Evolutionary conservation across 192 early-diverging fungal species (phyloP).

Genomic region (Podila verticillata): DNA sequence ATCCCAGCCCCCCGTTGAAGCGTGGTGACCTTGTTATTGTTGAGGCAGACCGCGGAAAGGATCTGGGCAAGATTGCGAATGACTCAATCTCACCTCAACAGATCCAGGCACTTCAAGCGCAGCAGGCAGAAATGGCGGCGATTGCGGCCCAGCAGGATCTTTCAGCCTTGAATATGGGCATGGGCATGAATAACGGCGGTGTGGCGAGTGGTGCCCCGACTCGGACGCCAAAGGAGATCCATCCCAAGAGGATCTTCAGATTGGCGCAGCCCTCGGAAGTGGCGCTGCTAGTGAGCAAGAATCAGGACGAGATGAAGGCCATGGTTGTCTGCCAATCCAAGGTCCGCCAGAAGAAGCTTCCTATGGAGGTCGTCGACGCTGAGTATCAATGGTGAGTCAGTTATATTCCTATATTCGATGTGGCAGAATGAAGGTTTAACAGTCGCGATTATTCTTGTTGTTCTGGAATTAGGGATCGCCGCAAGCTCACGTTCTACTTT

Average conservation of each 20-base stretch:
- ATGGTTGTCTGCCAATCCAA: conserved; percentile 89
- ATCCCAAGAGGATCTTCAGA: conserved; percentile 91
- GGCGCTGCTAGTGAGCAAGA: conserved; percentile 80
- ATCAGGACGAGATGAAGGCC: conserved; percentile 91
- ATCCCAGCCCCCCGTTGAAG: conserved; percentile 55
- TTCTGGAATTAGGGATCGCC: conserved; percentile 75
- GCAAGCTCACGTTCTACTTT: conserved; percentile 98
- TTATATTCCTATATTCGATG: not conserved
- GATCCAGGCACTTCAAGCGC: conserved; percentile 59
- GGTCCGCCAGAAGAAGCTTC: conserved; percentile 87
- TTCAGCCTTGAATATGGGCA: conserved; percentile 52
- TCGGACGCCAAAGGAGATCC: conserved; percentile 83
- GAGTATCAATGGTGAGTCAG: conserved; percentile 93
- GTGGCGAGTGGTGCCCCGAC: not conserved
- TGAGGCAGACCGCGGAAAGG: conserved; percentile 91
- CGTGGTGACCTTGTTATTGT: conserved; percentile 84
- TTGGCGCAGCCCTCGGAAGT: conserved; percentile 85
- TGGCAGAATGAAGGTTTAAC: too few species aligned
- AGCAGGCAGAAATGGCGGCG: conserved; percentile 51
- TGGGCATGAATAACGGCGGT: conserved; percentile 57
- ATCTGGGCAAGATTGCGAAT: conserved; percentile 86
- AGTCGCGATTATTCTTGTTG: not conserved
- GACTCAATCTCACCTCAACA: conserved; percentile 68
- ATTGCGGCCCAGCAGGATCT: conserved; percentile 49
- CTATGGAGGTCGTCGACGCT: conserved; percentile 97